Evolutionary conservation across 129 eudicot genomes (phyloP), one percentile per base, ranked within the genome.

Genomic region (Tagetes patula): DNA sequence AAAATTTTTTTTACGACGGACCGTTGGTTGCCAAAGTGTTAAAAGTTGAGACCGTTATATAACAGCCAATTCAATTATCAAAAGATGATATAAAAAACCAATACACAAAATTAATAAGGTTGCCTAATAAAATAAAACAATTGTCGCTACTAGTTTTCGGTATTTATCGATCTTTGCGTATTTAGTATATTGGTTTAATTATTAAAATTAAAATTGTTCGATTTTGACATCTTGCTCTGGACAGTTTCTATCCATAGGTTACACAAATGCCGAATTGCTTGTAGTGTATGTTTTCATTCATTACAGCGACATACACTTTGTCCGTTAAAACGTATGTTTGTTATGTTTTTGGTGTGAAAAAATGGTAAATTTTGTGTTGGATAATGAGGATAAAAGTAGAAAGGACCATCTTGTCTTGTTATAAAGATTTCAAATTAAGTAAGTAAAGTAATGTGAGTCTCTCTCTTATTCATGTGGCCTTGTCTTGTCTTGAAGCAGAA

Each of bases 401-500:
- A 74, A 34, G 42, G 50, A 58, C 79, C 76, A 76, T 76, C 34
- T 78, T 82, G 77, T 72, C 88, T 69, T 55, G 70, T 11, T 49
- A 61, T 5, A 9, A 79, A 56, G 52, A 27, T 60, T 68, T 33
- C 46, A 58, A 33, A 33, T 41, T 13, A 56, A 63, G 73, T 63
- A 62, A 70, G n/a, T 41, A 8, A 56, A 63, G 73, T 63, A 62
- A 70, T 41, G 42, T 70, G 55, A 41, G 61, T 59, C 63, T 55
- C 74, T 56, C 46, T 45, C 81, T 79, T 47, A 62, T 67, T 79
- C 87, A 84, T 84, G 92, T 84, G 85, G 78, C 58, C 63, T 67
- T 82, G 87, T 87, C 84, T 87, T 79, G 89, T 84, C 89, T 77
- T 81, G 77, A 60, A 79, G 84, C 43, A 84, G 77, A 82, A 84